Conservation (phyloP, 2,329 filamentous ascomycete species). For the Escovopsis sp. region DNA sequence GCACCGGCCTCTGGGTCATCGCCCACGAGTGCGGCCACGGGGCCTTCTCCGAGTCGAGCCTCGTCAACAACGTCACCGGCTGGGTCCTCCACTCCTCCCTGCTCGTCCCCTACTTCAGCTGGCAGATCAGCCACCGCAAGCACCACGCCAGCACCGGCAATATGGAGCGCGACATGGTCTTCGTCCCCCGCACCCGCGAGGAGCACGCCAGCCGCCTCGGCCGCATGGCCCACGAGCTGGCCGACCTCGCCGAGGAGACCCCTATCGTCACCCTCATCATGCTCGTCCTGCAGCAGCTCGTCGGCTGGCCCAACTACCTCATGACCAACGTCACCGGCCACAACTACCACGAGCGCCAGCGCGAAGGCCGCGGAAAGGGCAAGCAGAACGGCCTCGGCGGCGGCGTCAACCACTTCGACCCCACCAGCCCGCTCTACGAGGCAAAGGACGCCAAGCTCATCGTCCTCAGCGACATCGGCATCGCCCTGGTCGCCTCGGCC, state of each 20-base stretch:
- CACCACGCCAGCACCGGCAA: slow-evolving; percentile 98
- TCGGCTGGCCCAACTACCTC: slow-evolving; percentile 89
- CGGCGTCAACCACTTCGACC: slow-evolving; percentile 92
- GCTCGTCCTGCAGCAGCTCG: slow-evolving; percentile 71
- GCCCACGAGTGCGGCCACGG: slow-evolving; percentile 97
- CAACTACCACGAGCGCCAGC: slow-evolving; percentile 82
- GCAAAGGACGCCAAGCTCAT: slow-evolving; percentile 81
- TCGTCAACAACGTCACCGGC: slow-evolving; percentile 80
- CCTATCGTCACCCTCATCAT: slow-evolving; percentile 64
- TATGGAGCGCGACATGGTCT: slow-evolving; percentile 98
- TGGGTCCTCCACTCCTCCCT: slow-evolving; percentile 82
- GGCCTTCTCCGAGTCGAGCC: slow-evolving; percentile 85
- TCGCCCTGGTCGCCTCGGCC: slow-evolving; percentile 44
- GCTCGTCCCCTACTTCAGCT: slow-evolving; percentile 94
- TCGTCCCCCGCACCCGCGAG: slow-evolving; percentile 83
- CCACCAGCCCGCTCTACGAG: slow-evolving; percentile 79
- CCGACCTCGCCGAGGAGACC: slow-evolving; percentile 87
- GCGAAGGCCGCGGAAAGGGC: slow-evolving; percentile 83
- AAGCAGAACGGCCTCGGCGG: slow-evolving; percentile 69
- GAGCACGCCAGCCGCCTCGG: slow-evolving; percentile 64
- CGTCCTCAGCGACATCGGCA: slow-evolving; percentile 70
- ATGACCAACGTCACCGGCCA: slow-evolving; percentile 88
- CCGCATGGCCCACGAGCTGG: slow-evolving; percentile 62
- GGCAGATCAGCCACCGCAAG: slow-evolving; percentile 98
- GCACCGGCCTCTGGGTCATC: slow-evolving; percentile 87